A percentile compares a stretch with the other conserved stretches of the same genome.
Conservation (phyloP, 2,329 filamentous ascomycete species). For the Phialophora tarda region DNA sequence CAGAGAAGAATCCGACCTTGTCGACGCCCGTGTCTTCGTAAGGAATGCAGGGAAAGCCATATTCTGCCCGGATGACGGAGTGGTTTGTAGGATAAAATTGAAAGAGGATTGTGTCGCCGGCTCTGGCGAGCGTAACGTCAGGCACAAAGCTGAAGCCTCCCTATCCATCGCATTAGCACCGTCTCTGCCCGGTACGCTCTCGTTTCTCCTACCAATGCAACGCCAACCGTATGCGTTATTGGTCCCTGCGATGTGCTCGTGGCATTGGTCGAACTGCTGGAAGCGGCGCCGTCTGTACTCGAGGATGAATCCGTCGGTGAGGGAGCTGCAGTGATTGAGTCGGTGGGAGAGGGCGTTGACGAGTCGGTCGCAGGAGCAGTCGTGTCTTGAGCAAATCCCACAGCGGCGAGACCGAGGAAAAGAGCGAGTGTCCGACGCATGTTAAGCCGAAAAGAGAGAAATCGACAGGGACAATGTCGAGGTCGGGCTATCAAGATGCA, state of each 20-base stretch:
- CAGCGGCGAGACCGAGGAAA: slow-evolving; percentile 22
- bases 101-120: slow-evolving; percentile 48
- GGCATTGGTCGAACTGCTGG: slow-evolving; percentile 17
- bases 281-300: slow-evolving; percentile 2
- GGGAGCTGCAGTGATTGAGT: slow-evolving; percentile 5
- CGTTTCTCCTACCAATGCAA: slow-evolving; percentile 26
- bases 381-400: slow-evolving; percentile 23
- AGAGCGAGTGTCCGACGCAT: slow-evolving; percentile 21
- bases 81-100: slow-evolving; percentile 68
- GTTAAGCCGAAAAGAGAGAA: slow-evolving; percentile 13
- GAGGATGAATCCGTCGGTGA: slow-evolving; percentile 5
- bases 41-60: slow-evolving; percentile 66
- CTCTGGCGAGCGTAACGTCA: slow-evolving; percentile 33
- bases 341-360: slow-evolving; percentile 10
- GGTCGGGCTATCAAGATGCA: slow-evolving; percentile 3
- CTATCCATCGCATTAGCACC: slow-evolving; percentile 19
- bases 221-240: slow-evolving; percentile 35
- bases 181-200: neutral
- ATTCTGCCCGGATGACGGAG: slow-evolving; percentile 67
- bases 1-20: slow-evolving; percentile 61
- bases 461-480: slow-evolving; percentile 15
- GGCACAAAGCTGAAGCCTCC: slow-evolving; percentile 37
- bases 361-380: slow-evolving; percentile 11
- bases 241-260: slow-evolving; percentile 29
- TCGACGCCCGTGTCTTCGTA: slow-evolving; percentile 60